phyloP scores from a whole-genome alignment of 1,284 basidiomycete genomes.

The Cryptococcus depauperatus region DNA sequence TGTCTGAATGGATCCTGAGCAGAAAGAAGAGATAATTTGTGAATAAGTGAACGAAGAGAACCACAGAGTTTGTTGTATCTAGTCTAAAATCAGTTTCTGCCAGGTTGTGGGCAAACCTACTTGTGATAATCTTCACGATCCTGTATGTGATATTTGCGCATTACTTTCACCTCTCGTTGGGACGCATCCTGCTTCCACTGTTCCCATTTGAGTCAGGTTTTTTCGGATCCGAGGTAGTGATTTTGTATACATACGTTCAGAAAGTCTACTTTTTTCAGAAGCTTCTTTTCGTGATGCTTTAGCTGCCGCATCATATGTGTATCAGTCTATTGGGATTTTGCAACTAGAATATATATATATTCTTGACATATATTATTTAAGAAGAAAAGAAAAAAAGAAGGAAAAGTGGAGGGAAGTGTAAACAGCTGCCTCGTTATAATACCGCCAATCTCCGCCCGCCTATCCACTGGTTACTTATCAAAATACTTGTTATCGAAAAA shows the following conservation, averaged over 20 bases:
- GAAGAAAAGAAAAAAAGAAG: background rate
- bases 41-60: constrained; percentile 72
- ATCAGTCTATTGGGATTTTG: background rate
- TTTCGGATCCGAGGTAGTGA: background rate
- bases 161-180: constrained; percentile 84
- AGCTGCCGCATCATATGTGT: constrained; percentile 68
- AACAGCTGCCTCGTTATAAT: constrained; percentile 5
- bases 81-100: constrained; percentile 8
- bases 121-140: constrained; percentile 94
- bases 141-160: constrained; percentile 92
- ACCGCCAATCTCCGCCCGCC: constrained; percentile 12
- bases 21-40: constrained; percentile 79
- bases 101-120: constrained; percentile 45
- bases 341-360: background rate
- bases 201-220: background rate
- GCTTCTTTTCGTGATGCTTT: constrained; percentile 87
- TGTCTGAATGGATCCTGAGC: constrained; percentile 81
- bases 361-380: background rate
- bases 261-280: constrained; percentile 92
- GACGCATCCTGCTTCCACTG: constrained; percentile 97
- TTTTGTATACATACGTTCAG: constrained; percentile 57
- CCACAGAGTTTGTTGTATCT: constrained; percentile 96
- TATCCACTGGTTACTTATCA: too few relatives aligned
- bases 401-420: background rate
- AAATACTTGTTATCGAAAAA: too few relatives aligned